Conservation (phyloP, 2,329 filamentous ascomycete genomes). For the Colletotrichum phormii region DNA sequence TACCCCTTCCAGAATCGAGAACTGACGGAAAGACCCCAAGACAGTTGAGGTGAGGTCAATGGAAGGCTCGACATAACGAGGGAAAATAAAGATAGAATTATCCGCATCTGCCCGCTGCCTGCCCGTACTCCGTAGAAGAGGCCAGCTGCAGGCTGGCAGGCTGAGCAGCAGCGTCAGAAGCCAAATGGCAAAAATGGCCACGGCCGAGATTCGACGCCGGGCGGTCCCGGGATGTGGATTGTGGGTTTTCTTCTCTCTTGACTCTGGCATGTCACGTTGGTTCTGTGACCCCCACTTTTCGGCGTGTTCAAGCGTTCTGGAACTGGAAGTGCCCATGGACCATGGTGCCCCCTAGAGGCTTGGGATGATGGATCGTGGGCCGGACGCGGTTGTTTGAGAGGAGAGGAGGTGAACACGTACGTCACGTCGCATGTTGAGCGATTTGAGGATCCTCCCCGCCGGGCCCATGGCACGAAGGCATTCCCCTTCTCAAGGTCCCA, state of each 20-base stretch:
- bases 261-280: constrained; percentile 1
- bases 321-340: neutral
- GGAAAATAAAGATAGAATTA: neutral
- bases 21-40: neutral
- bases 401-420: constrained; percentile 9
- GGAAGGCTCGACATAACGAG: too few species aligned
- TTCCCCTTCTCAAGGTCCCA: neutral
- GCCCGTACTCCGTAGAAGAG: too few species aligned
- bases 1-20: neutral
- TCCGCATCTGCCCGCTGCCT: too few species aligned
- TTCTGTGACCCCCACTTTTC: neutral
- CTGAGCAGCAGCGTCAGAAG: neutral
- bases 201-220: neutral
- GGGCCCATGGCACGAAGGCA: neutral
- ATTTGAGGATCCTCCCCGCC: neutral
- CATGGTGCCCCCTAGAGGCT: neutral
- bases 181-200: neutral
- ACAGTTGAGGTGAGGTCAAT: neutral
- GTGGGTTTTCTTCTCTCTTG: neutral
- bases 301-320: neutral
- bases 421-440: constrained; percentile 29
- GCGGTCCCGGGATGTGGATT: constrained; percentile 22
- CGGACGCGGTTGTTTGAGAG: neutral
- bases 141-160: neutral
- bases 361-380: neutral